A percentile compares a stretch with the other conserved stretches of the same genome.
These are phyloP conservation scores for Kluyveromyces dobzhanskii DNA, from an alignment of 805 yeast species.

Conservation along the genomic window DNA sequence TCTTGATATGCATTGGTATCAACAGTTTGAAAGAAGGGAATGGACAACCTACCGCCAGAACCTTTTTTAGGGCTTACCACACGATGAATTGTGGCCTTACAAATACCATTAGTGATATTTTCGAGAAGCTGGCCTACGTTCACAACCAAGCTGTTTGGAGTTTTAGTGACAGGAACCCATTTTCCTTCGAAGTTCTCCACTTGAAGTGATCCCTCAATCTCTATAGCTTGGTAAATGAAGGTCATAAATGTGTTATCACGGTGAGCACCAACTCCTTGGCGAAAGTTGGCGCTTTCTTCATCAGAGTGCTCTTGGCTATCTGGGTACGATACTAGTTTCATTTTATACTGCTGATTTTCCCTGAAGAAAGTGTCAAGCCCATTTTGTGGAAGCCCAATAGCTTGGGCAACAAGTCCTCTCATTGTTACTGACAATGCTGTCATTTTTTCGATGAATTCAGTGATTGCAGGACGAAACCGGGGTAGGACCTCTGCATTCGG, in stretches of 20 bases:
- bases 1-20: constrained; percentile 10
- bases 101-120: constrained; percentile 48
- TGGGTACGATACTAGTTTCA: constrained; percentile 54
- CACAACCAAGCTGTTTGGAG: constrained; percentile 42
- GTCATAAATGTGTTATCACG: constrained; percentile 59
- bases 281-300: constrained; percentile 19
- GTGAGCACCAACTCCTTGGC: constrained; percentile 58
- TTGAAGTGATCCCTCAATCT: constrained; percentile 42
- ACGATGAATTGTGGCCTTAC: constrained; percentile 52
- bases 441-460: constrained; percentile 39
- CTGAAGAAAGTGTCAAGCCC: constrained; percentile 43
- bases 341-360: constrained; percentile 41
- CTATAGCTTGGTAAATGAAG: constrained; percentile 48
- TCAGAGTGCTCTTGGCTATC: constrained; percentile 30
- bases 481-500: constrained; percentile 38
- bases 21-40: constrained; percentile 19
- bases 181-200: constrained; percentile 47
- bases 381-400: constrained; percentile 40
- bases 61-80: constrained; percentile 38
- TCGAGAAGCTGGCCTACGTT: constrained; percentile 56
- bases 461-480: constrained; percentile 34
- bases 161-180: constrained; percentile 48
- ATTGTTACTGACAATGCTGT: constrained; percentile 35
- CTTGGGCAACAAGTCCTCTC: constrained; percentile 43
- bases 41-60: constrained; percentile 16